Evolutionary conservation across 2,329 filamentous ascomycete species (phyloP).

Genomic region (Aciculosporium take): DNA sequence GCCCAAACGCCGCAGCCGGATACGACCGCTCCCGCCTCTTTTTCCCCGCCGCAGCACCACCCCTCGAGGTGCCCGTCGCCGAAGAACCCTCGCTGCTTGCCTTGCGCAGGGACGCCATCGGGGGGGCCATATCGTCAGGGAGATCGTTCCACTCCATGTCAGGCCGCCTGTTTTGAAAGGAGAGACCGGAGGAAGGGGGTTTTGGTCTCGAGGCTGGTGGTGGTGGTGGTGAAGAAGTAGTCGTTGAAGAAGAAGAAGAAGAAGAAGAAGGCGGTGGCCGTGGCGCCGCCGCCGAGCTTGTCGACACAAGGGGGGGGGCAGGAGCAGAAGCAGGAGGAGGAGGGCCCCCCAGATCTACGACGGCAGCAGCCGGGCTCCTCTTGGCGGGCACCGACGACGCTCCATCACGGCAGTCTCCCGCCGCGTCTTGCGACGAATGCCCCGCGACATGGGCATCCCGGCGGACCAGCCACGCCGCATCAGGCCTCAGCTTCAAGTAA

Average conservation of each 20-base stretch:
- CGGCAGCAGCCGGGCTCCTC: too few species aligned
- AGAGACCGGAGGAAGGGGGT: constrained; percentile 22
- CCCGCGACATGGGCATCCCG: too few species aligned
- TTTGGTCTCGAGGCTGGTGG: constrained; percentile 10
- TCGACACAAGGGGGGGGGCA: too few species aligned
- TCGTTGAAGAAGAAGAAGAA: constrained; percentile 6
- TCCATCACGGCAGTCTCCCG: constrained; percentile 4
- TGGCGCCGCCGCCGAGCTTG: too few species aligned
- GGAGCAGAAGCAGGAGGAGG: too few species aligned
- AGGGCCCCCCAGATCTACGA: too few species aligned
- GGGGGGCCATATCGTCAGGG: constrained; percentile 41
- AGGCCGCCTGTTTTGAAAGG: constrained; percentile 45
- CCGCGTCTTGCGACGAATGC: background rate
- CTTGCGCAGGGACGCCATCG: constrained; percentile 16
- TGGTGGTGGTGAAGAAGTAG: constrained; percentile 14
- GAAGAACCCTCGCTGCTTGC: constrained; percentile 21
- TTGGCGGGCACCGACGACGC: background rate
- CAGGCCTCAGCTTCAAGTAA: constrained; percentile 47
- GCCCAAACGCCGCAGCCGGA: constrained; percentile 46
- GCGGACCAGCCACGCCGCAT: constrained; percentile 45
- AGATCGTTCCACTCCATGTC: constrained; percentile 53
- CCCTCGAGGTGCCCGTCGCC: constrained; percentile 38
- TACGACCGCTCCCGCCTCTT: constrained; percentile 49
- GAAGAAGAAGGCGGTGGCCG: background rate
- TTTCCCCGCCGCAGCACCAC: constrained; percentile 35